These are phyloP conservation scores for Aspergillus baeticus DNA, from an alignment of 495 filamentous ascomycete genomes.

Conservation along the genomic window DNA sequence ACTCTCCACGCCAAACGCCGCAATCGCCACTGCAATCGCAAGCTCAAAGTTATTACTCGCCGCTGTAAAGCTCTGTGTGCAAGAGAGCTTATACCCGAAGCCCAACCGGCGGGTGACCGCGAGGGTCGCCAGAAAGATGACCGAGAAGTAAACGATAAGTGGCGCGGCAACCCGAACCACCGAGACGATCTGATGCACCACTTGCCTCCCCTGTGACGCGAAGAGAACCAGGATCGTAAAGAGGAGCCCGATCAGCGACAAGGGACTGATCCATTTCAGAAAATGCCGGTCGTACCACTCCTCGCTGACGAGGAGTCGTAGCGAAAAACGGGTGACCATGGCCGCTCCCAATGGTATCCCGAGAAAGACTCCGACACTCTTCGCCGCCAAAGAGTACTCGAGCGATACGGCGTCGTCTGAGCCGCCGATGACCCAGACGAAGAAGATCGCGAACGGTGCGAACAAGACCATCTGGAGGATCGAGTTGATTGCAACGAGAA, in stretches of 20 bases:
- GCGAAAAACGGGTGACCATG: slow-evolving; percentile 65
- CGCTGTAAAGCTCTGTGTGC: slow-evolving; percentile 89
- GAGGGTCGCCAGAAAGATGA: slow-evolving; percentile 73
- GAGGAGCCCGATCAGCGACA: slow-evolving; percentile 78
- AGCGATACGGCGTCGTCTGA: slow-evolving; percentile 39
- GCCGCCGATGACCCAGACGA: slow-evolving; percentile 67
- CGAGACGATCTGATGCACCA: slow-evolving; percentile 80
- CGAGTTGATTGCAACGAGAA: slow-evolving; percentile 86
- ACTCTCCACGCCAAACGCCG: slow-evolving; percentile 74
- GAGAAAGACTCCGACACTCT: slow-evolving; percentile 78
- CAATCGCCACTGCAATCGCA: slow-evolving; percentile 88
- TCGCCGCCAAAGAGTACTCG: slow-evolving; percentile 70
- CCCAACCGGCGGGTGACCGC: slow-evolving; percentile 55
- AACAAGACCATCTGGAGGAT: slow-evolving; percentile 84
- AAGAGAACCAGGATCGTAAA: slow-evolving; percentile 88
- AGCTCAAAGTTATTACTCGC: slow-evolving; percentile 96
- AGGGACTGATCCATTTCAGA: slow-evolving; percentile 65
- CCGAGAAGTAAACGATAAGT: slow-evolving; percentile 72
- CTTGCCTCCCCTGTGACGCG: slow-evolving; percentile 73
- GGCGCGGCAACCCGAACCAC: slow-evolving; percentile 80
- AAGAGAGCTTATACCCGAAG: slow-evolving; percentile 69
- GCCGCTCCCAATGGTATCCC: slow-evolving; percentile 83
- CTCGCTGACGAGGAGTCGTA: slow-evolving; percentile 53
- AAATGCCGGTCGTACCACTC: slow-evolving; percentile 69
- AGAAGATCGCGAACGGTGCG: slow-evolving; percentile 77